These are phyloP conservation scores for Picea abies DNA, from an alignment of 83 land plant genomes.

Conservation along the genomic window DNA sequence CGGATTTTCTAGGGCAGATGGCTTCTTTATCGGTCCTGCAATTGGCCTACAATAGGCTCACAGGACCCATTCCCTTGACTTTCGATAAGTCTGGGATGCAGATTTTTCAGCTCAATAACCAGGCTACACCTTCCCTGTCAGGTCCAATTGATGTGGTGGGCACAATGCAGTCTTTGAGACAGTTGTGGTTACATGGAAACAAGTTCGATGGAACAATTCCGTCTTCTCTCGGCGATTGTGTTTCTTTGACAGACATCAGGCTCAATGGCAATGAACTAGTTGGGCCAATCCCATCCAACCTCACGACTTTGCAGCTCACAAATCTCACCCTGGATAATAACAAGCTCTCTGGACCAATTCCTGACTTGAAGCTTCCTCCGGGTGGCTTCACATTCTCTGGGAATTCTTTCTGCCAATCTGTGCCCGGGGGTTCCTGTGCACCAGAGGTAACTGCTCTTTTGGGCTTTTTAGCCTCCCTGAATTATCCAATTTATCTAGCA, in stretches of 20 bases:
- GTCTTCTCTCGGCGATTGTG: slow-evolving; percentile 31
- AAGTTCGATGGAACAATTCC: slow-evolving; percentile 74
- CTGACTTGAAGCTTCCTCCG: slow-evolving; percentile 22
- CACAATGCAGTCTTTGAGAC: slow-evolving; percentile 44
- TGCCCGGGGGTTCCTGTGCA: slow-evolving; percentile 56
- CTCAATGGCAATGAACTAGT: slow-evolving; percentile 67
- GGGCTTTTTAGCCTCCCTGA: slow-evolving; percentile 55
- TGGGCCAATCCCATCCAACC: slow-evolving; percentile 57
- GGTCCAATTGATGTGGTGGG: slow-evolving; percentile 72
- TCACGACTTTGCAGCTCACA: slow-evolving; percentile 18
- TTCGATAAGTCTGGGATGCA: slow-evolving; percentile 31
- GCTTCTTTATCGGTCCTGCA: slow-evolving; percentile 28
- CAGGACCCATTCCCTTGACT: slow-evolving; percentile 61
- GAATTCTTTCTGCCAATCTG: slow-evolving; percentile 60
- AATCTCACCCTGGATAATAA: slow-evolving; percentile 42
- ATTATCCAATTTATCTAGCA: slow-evolving; percentile 54
- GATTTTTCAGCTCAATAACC: slow-evolving; percentile 64
- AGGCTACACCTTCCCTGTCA: slow-evolving; percentile 35
- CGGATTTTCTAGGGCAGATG: slow-evolving; percentile 63
- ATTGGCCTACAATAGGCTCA: slow-evolving; percentile 52
- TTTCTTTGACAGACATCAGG: slow-evolving; percentile 37
- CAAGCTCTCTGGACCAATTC: slow-evolving; percentile 59
- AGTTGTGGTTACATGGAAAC: slow-evolving; percentile 78
- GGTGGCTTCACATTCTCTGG: slow-evolving; percentile 21
- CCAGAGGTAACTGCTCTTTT: slow-evolving; percentile 67